A percentile compares a stretch with the other conserved stretches of the same genome.
Conservation (phyloP, 1,284 basidiomycete species). For the Malassezia psittaci region DNA sequence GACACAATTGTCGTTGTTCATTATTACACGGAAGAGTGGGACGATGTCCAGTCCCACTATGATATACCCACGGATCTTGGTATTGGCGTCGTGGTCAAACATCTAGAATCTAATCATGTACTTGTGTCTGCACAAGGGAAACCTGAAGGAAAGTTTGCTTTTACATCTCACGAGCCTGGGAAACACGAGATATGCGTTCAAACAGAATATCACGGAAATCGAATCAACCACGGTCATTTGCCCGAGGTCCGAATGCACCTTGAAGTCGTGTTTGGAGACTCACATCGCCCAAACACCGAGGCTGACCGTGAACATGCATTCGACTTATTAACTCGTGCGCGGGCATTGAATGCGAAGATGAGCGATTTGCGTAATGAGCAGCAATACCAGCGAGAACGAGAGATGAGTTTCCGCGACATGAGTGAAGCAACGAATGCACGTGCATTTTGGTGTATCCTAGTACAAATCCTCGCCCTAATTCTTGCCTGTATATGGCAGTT, state of each 20-base stretch:
- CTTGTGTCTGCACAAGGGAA: constrained; percentile 75
- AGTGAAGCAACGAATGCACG: constrained; percentile 77
- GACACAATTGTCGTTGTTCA: constrained; percentile 88
- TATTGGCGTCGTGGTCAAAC: constrained; percentile 75
- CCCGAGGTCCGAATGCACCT: constrained; percentile 89
- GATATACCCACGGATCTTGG: constrained; percentile 66
- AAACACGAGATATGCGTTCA: constrained; percentile 94
- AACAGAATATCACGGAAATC: constrained; percentile 54
- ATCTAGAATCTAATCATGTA: constrained; percentile 21
- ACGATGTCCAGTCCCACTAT: constrained; percentile 63
- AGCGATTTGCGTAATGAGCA: constrained; percentile 89
- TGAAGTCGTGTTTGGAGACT: constrained; percentile 78
- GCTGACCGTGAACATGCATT: constrained; percentile 59
- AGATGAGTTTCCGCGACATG: constrained; percentile 78
- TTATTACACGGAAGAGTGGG: constrained; percentile 70
- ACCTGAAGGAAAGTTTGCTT: constrained; percentile 82
- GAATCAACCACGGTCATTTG: constrained; percentile 53
- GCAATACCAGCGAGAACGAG: constrained; percentile 86
- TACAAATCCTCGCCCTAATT: constrained; percentile 74
- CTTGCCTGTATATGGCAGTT: constrained; percentile 85
- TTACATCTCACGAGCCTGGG: constrained; percentile 89
- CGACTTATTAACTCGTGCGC: constrained; percentile 71
- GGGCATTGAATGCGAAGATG: constrained; percentile 83
- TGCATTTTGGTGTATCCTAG: constrained; percentile 83
- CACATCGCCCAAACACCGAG: constrained; percentile 58